phyloP scores from a whole-genome alignment of 2,329 filamentous ascomycete species.

The Capronia epimyces region DNA sequence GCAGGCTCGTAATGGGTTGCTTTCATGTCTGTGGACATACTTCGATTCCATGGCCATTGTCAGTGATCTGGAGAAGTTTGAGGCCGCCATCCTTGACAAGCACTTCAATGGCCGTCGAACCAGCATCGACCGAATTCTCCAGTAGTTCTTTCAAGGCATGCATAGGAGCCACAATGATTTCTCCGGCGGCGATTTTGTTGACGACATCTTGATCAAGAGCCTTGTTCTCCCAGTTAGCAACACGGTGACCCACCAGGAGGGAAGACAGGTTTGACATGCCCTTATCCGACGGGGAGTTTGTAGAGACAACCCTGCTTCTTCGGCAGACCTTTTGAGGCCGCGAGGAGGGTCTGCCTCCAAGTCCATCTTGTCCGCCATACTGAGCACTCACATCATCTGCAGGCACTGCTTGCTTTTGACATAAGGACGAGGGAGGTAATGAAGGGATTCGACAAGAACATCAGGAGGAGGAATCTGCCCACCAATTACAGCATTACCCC shows the following conservation, averaged over 20 bases:
- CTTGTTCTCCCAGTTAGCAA: constrained; percentile 40
- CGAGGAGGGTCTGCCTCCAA: constrained; percentile 36
- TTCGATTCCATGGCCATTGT: constrained; percentile 94
- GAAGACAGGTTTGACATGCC: constrained; percentile 38
- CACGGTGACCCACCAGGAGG: constrained; percentile 33
- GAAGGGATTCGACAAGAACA: too few species aligned
- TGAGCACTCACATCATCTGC: not conserved
- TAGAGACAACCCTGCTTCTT: constrained; percentile 37
- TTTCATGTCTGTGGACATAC: constrained; percentile 49
- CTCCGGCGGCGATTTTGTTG: constrained; percentile 96
- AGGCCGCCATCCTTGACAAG: constrained; percentile 91
- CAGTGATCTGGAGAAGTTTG: constrained; percentile 92
- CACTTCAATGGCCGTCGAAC: constrained; percentile 83
- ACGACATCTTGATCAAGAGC: constrained; percentile 87
- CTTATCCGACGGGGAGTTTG: constrained; percentile 47
- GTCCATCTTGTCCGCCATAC: constrained; percentile 42
- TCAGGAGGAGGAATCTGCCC: too few species aligned
- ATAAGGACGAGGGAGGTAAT: not conserved
- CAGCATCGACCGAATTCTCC: constrained; percentile 96
- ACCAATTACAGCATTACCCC: too few species aligned
- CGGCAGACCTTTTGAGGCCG: constrained; percentile 48
- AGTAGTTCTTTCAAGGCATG: constrained; percentile 95
- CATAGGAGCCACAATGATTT: constrained; percentile 96
- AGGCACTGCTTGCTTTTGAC: not conserved
- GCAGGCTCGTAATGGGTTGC: not conserved